A percentile compares a stretch with the other conserved stretches of the same genome.
Evolutionary conservation across 2,329 filamentous ascomycete species (phyloP).

Genomic region (Sarocladiaceae sp.): DNA sequence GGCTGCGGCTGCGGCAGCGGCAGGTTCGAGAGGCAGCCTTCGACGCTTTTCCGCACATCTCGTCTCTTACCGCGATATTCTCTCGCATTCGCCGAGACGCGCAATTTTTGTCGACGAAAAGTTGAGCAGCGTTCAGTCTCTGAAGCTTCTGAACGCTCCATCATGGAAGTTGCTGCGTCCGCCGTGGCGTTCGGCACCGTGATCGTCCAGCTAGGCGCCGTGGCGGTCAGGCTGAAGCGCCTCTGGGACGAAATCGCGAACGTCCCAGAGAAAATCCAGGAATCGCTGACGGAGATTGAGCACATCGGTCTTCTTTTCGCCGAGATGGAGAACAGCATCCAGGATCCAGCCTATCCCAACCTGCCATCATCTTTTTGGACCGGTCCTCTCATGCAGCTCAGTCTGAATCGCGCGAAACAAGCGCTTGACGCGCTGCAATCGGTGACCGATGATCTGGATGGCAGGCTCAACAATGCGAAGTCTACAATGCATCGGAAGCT

Average conservation of each 20-base stretch:
- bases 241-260: slow-evolving; percentile 1
- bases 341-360: neutral
- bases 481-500: neutral
- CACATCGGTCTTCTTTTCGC: slow-evolving; percentile 2
- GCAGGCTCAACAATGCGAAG: neutral
- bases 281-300: neutral
- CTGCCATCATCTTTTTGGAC: slow-evolving; percentile 4
- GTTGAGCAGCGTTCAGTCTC: too few species aligned
- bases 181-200: slow-evolving; percentile 4
- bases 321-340: slow-evolving; percentile 1
- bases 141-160: too few species aligned
- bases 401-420: neutral
- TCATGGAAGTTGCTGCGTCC: slow-evolving; percentile 1
- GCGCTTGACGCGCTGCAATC: neutral
- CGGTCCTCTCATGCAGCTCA: slow-evolving; percentile 4
- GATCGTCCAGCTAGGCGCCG: neutral
- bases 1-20: too few species aligned
- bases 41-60: too few species aligned
- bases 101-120: too few species aligned
- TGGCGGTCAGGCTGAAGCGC: neutral
- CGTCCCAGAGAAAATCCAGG: neutral
- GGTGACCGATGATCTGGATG: neutral
- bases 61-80: too few species aligned
- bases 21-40: too few species aligned
- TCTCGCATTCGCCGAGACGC: too few species aligned